Base-by-base conservation (phyloP, 2,329 filamentous ascomycete species). In the Neonectria faginata region DNA sequence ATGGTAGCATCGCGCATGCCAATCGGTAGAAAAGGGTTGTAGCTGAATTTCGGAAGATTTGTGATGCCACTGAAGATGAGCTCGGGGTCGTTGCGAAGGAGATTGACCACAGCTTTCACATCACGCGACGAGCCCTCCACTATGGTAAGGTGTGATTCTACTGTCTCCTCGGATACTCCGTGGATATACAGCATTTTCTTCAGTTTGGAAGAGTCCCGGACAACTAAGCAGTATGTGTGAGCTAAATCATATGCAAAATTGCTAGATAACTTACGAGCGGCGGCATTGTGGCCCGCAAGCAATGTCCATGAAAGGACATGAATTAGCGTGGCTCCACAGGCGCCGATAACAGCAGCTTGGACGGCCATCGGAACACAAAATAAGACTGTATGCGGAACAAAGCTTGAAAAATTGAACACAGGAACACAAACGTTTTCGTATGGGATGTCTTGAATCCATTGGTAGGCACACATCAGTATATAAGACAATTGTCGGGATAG, bases 31-130 rank as follows among this genome's bases (percentile, higher is more conserved):
- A 60, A 29, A n/a, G 57, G 50, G 41, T 54, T 60, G 27, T 12
- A 36, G 10, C 12, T 16, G 12, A 54, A 47, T 12, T 39, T 54
- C 12, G 48, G 27, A 5, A 31, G 33, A 27, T 50, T 60, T 6
- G 57, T 60, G 39, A 60, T 60, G 48, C 57, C 57, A 11, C 48
- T 60, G 39, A 60, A 60, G 29, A 60, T 47, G 41, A 60, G 29
- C 18, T 60, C 50, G 8, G 57, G 57, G 5, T 60, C 57, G 41
- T 47, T 53, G 14, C 50, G 48, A 16, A 60, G 39, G 16, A 60
- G 57, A 5, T 54, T 29, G 42, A 45, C 16, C 3, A 60, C 57
- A 18, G 50, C 48, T 5, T 42, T 18, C 22, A 53, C 18, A 47
- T 60, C 57, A 18, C 57, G 57, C 29, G 57, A 60, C 11, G 57